A percentile compares a stretch with the other conserved stretches of the same genome.
Evolutionary conservation across 1,139 yeast species (phyloP).

Genomic region (Taphrina communis): DNA sequence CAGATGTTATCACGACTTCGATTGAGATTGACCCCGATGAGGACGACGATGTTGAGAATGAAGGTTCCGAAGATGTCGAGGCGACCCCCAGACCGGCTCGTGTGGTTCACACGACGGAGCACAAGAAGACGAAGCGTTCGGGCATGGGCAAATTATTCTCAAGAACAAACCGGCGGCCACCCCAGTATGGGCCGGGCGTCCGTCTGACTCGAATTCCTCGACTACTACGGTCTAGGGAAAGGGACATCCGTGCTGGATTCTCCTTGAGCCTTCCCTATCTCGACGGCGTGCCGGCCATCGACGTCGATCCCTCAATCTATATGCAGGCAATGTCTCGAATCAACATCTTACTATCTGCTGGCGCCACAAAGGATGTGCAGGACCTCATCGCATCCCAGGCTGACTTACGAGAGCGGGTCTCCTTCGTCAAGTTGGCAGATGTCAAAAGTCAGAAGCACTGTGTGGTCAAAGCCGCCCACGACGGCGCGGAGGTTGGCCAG

Average conservation of each 20-base stretch:
- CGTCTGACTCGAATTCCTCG: constrained; percentile 21
- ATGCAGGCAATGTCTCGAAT: constrained; percentile 14
- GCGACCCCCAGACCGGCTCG: constrained; percentile 11
- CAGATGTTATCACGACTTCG: constrained; percentile 38
- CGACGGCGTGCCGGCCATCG: constrained; percentile 10
- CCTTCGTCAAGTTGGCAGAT: constrained; percentile 17
- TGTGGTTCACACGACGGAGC: not conserved
- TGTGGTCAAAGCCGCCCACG: not conserved
- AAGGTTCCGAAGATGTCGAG: not conserved
- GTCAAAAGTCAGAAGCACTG: constrained; percentile 1
- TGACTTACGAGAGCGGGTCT: constrained; percentile 1
- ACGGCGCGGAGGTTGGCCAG: not conserved
- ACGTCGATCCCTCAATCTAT: constrained; percentile 7
- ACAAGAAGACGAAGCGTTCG: constrained; percentile 8
- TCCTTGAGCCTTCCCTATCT: constrained; percentile 3
- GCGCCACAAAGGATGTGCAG: constrained; percentile 13
- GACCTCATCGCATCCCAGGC: constrained; percentile 9
- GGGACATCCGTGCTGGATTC: constrained; percentile 21
- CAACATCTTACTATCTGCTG: constrained; percentile 19
- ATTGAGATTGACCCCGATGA: constrained; percentile 33
- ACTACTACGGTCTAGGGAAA: constrained; percentile 2
- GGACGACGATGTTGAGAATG: not conserved
- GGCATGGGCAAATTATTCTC: constrained; percentile 25
- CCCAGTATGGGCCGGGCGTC: constrained; percentile 12
- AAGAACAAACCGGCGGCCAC: not conserved